phyloP scores from a whole-genome alignment of 1,139 yeast species.

The Sugiyamaella neomexicana region DNA sequence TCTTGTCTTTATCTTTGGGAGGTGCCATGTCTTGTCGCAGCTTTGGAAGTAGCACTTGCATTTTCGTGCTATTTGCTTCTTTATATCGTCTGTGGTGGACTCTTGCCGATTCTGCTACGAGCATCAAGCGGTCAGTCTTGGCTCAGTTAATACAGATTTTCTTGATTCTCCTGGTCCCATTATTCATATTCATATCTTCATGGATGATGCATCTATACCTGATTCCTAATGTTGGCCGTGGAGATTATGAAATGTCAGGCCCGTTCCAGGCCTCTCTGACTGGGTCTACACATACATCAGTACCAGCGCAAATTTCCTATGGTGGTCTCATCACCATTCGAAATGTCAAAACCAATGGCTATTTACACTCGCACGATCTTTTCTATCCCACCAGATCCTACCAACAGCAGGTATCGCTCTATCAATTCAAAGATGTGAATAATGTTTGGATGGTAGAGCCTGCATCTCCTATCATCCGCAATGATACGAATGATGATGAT shows the following conservation, averaged over 20 bases:
- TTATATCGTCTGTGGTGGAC: conserved; percentile 53
- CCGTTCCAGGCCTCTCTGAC: conserved; percentile 57
- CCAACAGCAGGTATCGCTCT: conserved; percentile 69
- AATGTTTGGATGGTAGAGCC: conserved; percentile 69
- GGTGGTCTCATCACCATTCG: conserved; percentile 70
- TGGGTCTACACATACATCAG: conserved; percentile 45
- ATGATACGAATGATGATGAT: not conserved
- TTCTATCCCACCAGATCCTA: conserved; percentile 55
- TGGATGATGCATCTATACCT: conserved; percentile 53
- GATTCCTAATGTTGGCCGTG: conserved; percentile 52
- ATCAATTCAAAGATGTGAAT: conserved; percentile 52
- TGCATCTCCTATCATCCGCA: not conserved
- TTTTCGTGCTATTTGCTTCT: conserved; percentile 51
- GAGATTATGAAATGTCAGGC: conserved; percentile 52
- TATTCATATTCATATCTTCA: conserved; percentile 48
- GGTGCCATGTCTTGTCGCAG: conserved; percentile 52
- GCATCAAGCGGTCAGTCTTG: conserved; percentile 38
- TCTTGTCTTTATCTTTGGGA: conserved; percentile 56
- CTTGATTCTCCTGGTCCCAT: conserved; percentile 51
- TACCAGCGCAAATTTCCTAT: conserved; percentile 54
- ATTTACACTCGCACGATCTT: conserved; percentile 65
- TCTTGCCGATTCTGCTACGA: conserved; percentile 56
- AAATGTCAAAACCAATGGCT: conserved; percentile 61
- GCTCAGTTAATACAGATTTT: conserved; percentile 40
- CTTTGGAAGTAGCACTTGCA: conserved; percentile 54